phyloP scores from a whole-genome alignment of 2,329 filamentous ascomycete species.

The Epichloe festucae region DNA sequence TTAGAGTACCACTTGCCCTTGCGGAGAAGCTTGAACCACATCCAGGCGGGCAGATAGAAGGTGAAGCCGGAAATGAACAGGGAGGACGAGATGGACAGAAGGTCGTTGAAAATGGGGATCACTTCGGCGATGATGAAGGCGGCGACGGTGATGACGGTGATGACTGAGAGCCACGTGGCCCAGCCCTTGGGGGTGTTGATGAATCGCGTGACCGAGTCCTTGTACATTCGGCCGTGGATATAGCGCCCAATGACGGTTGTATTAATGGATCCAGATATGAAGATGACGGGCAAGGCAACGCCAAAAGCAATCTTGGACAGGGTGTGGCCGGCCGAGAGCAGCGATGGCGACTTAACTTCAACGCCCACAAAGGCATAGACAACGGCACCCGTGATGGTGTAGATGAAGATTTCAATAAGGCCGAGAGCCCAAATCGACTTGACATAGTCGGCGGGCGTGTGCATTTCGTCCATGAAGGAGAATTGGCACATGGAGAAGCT shows the following conservation, averaged over 20 bases:
- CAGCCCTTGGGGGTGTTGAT: slow-evolving; percentile 36
- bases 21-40: slow-evolving; percentile 26
- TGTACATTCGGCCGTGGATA: slow-evolving; percentile 32
- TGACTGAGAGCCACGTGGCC: slow-evolving; percentile 45
- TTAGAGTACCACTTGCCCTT: slow-evolving; percentile 14
- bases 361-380: slow-evolving; percentile 58
- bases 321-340: slow-evolving; percentile 47
- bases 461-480: slow-evolving; percentile 42
- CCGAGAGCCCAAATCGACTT: slow-evolving; percentile 51
- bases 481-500: slow-evolving; percentile 40
- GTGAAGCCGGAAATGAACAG: slow-evolving; percentile 31
- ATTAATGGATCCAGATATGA: slow-evolving; percentile 63
- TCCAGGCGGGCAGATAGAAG: slow-evolving; percentile 25
- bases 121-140: slow-evolving; percentile 60
- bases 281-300: slow-evolving; percentile 57
- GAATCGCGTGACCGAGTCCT: slow-evolving; percentile 29
- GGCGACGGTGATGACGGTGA: slow-evolving; percentile 42
- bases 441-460: slow-evolving; percentile 31
- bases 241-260: slow-evolving; percentile 33
- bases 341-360: slow-evolving; percentile 50
- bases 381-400: slow-evolving; percentile 52
- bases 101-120: slow-evolving; percentile 57
- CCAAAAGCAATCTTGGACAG: slow-evolving; percentile 58
- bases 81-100: slow-evolving; percentile 40
- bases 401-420: slow-evolving; percentile 48